Percentiles rank a stretch among this genome's conserved stretches.
phyloP scores from a whole-genome alignment of 2,329 filamentous ascomycete genomes.

The Acephala macrosclerotiorum region DNA sequence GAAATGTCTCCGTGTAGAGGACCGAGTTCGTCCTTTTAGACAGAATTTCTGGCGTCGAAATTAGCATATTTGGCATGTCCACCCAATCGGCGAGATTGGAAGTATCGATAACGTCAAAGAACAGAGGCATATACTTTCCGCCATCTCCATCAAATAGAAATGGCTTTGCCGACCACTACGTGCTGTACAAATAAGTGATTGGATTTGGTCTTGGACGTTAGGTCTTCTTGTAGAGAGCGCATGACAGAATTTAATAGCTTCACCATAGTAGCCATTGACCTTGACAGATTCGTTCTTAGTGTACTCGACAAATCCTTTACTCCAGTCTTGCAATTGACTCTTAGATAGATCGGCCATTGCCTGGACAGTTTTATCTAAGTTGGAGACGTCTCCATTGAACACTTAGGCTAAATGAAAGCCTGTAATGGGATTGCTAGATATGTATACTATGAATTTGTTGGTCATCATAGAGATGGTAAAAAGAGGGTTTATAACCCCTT shows the following conservation, averaged over 20 bases:
- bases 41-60: background rate
- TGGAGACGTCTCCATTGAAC: background rate
- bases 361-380: background rate
- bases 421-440: background rate
- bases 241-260: background rate
- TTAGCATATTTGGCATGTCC: background rate
- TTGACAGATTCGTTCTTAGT: background rate
- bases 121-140: background rate
- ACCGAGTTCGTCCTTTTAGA: background rate
- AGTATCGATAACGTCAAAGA: slow-evolving; percentile 14
- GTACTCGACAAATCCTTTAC: background rate
- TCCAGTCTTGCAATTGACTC: background rate
- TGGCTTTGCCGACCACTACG: background rate
- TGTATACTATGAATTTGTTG: background rate
- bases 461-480: background rate
- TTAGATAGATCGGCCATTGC: background rate
- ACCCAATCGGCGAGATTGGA: slow-evolving; percentile 5
- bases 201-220: background rate
- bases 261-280: background rate
- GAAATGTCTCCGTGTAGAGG: background rate
- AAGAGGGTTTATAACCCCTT: background rate
- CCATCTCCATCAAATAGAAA: slow-evolving; percentile 1
- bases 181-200: background rate
- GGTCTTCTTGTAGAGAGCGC: background rate
- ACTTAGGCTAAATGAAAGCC: background rate